Evolutionary conservation across 2,329 filamentous ascomycete genomes (phyloP).

Genomic region (Truncatella angustata): DNA sequence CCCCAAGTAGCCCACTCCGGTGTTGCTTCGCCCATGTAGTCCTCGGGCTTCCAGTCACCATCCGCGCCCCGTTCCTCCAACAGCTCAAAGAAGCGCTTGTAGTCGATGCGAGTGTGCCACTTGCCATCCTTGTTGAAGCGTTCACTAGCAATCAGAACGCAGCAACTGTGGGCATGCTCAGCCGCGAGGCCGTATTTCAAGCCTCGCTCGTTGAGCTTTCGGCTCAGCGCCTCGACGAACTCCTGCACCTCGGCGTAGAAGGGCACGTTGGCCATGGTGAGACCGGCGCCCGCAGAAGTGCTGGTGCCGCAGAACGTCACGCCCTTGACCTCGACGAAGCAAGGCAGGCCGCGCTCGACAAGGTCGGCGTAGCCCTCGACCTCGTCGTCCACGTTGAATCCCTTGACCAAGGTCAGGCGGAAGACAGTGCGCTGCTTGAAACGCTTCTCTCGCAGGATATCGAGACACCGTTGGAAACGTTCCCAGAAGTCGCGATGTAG

Average conservation of each 20-base stretch:
- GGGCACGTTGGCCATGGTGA: slow-evolving; percentile 97
- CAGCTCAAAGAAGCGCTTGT: slow-evolving; percentile 81
- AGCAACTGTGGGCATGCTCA: slow-evolving; percentile 94
- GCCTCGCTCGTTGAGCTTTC: slow-evolving; percentile 65
- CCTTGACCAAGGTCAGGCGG: slow-evolving; percentile 91
- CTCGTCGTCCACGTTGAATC: slow-evolving; percentile 96
- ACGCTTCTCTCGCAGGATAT: slow-evolving; percentile 81
- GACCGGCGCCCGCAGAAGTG: slow-evolving; percentile 76
- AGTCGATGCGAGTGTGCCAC: slow-evolving; percentile 93
- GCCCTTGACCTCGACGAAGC: slow-evolving; percentile 93
- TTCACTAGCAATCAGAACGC: slow-evolving; percentile 79
- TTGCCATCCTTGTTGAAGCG: slow-evolving; percentile 73
- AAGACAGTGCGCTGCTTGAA: slow-evolving; percentile 91
- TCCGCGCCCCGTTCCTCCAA: slow-evolving; percentile 67
- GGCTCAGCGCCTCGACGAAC: slow-evolving; percentile 76
- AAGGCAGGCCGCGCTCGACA: slow-evolving; percentile 80
- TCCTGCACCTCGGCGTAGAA: slow-evolving; percentile 88
- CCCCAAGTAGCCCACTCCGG: slow-evolving; percentile 96
- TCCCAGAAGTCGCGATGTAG: slow-evolving; percentile 98
- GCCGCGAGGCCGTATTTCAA: slow-evolving; percentile 88
- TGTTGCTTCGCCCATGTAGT: slow-evolving; percentile 83
- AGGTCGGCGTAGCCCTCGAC: slow-evolving; percentile 86
- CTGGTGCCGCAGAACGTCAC: slow-evolving; percentile 95
- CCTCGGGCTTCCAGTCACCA: slow-evolving; percentile 77
- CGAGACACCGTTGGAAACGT: slow-evolving; percentile 85